Evolutionary conservation across 106 monocot species (phyloP).

Genomic region (Acanthochlamys bracteata): DNA sequence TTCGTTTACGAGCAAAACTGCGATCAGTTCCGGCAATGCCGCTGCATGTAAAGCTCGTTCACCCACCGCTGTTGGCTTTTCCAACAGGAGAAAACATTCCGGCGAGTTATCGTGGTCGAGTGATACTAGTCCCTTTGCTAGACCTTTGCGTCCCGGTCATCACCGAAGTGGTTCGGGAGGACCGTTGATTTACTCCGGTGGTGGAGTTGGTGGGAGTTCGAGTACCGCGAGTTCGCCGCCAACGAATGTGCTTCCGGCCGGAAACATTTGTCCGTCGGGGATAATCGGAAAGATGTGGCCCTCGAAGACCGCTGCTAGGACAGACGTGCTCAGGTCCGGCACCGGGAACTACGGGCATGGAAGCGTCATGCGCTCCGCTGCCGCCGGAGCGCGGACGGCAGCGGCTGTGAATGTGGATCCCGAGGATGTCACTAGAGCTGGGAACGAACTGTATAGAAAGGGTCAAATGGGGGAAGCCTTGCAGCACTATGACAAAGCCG

Average conservation of each 20-base stretch:
- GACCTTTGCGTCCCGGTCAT: conserved; percentile 23
- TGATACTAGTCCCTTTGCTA: conserved; percentile 19
- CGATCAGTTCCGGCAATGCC: conserved; percentile 7
- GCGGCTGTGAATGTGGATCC: conserved; percentile 20
- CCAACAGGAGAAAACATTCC: conserved; percentile 39
- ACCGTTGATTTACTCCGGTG: conserved; percentile 40
- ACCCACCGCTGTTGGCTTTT: conserved; percentile 3
- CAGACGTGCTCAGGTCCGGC: conserved; percentile 69
- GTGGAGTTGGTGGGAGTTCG: conserved; percentile 7
- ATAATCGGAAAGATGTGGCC: conserved; percentile 38
- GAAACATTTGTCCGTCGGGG: conserved; percentile 81
- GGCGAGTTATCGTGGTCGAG: conserved; percentile 54
- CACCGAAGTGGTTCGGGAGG: conserved; percentile 49
- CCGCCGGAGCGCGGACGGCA: background rate
- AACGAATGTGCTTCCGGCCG: conserved; percentile 58
- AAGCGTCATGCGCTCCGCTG: conserved; percentile 49
- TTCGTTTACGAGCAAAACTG: conserved; percentile 21
- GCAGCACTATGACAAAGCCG: conserved; percentile 44
- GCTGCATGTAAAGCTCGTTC: background rate
- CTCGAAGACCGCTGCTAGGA: conserved; percentile 18
- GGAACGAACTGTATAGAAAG: conserved; percentile 66
- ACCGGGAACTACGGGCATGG: conserved; percentile 77
- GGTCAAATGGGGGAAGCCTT: conserved; percentile 58
- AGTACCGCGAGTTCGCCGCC: conserved; percentile 40
- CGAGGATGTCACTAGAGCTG: conserved; percentile 50